These are phyloP conservation scores for Taphrina communis DNA, from an alignment of 1,139 yeast genomes.

Conservation along the genomic window DNA sequence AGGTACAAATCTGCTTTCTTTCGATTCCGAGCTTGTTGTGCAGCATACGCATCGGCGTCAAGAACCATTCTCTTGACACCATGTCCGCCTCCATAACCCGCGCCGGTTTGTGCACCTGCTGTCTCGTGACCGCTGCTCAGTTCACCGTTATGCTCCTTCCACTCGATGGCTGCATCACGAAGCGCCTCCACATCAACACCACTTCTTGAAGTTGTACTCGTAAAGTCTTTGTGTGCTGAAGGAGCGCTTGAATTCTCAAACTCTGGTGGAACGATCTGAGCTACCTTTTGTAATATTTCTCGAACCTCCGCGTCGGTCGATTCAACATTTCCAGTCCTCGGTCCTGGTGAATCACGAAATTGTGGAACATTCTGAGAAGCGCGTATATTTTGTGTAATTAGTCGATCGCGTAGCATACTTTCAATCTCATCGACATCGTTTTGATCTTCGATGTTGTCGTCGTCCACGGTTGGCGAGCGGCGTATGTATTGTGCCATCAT, in stretches of 20 bases:
- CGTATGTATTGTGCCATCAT: conserved; percentile 23
- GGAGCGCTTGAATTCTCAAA: not conserved
- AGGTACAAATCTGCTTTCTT: conserved; percentile 24
- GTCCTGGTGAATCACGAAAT: not conserved
- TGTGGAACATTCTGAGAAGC: not conserved
- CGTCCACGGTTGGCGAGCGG: not conserved
- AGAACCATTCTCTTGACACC: conserved; percentile 26
- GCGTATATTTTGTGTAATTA: conserved; percentile 2
- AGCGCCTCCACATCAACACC: conserved; percentile 18
- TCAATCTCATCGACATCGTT: conserved; percentile 9
- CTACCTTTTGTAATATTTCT: conserved; percentile 2
- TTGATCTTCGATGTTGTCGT: not conserved
- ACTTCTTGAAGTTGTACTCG: conserved; percentile 6
- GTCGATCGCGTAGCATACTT: conserved; percentile 25
- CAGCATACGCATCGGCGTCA: conserved; percentile 31
- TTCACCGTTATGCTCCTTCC: not conserved
- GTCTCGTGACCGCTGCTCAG: not conserved
- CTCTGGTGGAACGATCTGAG: conserved; percentile 3
- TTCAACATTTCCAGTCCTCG: not conserved
- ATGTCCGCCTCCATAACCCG: conserved; percentile 38
- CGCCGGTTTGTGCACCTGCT: not conserved
- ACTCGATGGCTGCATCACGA: conserved; percentile 11
- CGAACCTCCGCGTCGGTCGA: not conserved
- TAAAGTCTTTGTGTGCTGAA: not conserved
- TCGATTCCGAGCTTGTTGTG: conserved; percentile 15